Evolutionary conservation across 1,139 yeast species (phyloP).

Genomic region (Suhomyces panamericanus): DNA sequence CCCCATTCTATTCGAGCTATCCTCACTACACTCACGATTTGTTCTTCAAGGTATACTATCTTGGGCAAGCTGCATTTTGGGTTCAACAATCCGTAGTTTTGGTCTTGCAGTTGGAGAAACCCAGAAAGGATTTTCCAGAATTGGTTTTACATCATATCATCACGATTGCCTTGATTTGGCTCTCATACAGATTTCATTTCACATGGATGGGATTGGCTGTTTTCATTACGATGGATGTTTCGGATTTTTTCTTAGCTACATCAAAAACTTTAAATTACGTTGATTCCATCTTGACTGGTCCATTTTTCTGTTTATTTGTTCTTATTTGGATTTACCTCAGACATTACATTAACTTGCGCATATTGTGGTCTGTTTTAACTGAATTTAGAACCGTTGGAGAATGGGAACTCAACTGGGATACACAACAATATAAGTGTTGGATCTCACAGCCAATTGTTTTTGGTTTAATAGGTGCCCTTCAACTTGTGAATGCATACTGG

Average conservation of each 20-base stretch:
- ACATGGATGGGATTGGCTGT: conserved; percentile 93
- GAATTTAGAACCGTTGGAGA: conserved; percentile 85
- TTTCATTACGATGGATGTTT: conserved; percentile 92
- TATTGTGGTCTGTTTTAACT: conserved; percentile 85
- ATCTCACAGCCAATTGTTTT: conserved; percentile 91
- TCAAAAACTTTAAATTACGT: conserved; percentile 86
- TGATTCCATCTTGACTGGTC: conserved; percentile 62
- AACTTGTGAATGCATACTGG: conserved; percentile 87
- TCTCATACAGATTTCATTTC: conserved; percentile 92
- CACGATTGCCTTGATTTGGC: conserved; percentile 84
- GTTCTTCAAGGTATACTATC: conserved; percentile 75
- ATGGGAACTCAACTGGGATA: conserved; percentile 78
- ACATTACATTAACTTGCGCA: conserved; percentile 77
- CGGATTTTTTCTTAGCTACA: conserved; percentile 82
- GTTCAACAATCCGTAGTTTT: conserved; percentile 88
- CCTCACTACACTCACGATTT: conserved; percentile 80
- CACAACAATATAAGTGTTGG: conserved; percentile 95
- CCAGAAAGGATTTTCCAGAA: conserved; percentile 90
- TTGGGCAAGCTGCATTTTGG: conserved; percentile 97
- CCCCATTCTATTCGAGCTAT: conserved; percentile 72
- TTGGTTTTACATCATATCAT: conserved; percentile 90
- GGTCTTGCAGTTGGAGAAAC: conserved; percentile 84
- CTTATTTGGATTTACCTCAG: conserved; percentile 82
- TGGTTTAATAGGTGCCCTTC: conserved; percentile 71
- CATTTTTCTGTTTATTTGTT: conserved; percentile 69